Evolutionary conservation across 1,284 basidiomycete species (phyloP).

Genomic region (Boletellus sp.): DNA sequence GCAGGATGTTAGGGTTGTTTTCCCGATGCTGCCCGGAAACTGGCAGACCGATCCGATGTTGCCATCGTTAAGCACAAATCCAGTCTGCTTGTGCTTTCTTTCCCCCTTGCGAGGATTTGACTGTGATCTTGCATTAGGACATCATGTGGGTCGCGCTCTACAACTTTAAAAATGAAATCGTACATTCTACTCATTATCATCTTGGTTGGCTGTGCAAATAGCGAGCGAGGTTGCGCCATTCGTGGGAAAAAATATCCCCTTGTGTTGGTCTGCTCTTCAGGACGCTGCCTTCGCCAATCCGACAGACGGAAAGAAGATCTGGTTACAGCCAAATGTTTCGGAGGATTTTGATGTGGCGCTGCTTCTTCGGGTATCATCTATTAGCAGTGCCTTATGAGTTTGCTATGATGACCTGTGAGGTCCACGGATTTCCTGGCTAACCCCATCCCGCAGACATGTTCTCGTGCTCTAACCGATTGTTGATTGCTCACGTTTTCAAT

Average conservation of each 20-base stretch:
- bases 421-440: constrained; percentile 22
- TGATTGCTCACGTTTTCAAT: not conserved
- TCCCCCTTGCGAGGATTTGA: constrained; percentile 18
- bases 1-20: no score
- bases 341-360: constrained; percentile 88
- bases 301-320: constrained; percentile 64
- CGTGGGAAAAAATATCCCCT: constrained; percentile 85
- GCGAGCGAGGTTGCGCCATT: constrained; percentile 83
- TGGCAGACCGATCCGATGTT: no score
- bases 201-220: constrained; percentile 71
- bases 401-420: constrained; percentile 64
- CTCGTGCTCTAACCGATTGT: constrained; percentile 61
- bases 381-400: constrained; percentile 77
- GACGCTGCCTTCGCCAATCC: constrained; percentile 71
- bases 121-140: constrained; percentile 33
- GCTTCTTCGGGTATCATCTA: constrained; percentile 42
- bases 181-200: constrained; percentile 85
- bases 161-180: constrained; percentile 84
- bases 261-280: constrained; percentile 84
- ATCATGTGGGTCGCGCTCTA: constrained; percentile 84
- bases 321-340: constrained; percentile 84
- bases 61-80: constrained; percentile 77
- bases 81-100: constrained; percentile 35
- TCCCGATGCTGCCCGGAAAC: no score
- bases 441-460: constrained; percentile 66